A percentile compares a stretch with the other conserved stretches of the same genome.
These are phyloP conservation scores for Cladophialophora bantiana DNA, from an alignment of 2,329 filamentous ascomycete species.

Conservation along the genomic window DNA sequence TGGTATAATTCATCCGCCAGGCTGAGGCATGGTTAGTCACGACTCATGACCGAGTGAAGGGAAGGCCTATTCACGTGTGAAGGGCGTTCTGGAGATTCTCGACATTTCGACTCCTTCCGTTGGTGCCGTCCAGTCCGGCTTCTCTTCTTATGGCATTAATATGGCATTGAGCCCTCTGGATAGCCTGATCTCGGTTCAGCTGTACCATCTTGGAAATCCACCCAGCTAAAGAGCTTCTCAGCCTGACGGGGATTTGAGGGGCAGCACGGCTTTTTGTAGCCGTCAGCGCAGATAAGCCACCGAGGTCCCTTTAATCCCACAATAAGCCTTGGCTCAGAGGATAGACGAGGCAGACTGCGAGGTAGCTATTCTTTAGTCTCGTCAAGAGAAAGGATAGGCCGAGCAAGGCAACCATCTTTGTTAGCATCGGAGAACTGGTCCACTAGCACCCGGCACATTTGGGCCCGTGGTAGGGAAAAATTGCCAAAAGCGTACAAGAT, in stretches of 20 bases:
- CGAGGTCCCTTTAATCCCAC: not conserved
- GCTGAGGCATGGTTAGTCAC: not conserved
- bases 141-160: slow-evolving; percentile 17
- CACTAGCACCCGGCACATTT: not conserved
- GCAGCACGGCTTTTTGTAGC: not conserved
- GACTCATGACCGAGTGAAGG: not conserved
- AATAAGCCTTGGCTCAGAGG: not conserved
- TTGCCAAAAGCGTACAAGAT: not conserved
- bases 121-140: slow-evolving; percentile 16
- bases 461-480: not conserved
- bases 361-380: not conserved
- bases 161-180: slow-evolving; percentile 9
- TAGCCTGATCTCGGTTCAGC: not conserved
- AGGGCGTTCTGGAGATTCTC: slow-evolving; percentile 22
- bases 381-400: not conserved
- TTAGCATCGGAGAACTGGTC: not conserved
- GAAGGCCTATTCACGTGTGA: slow-evolving; percentile 14
- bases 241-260: not conserved
- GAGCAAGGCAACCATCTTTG: not conserved
- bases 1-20: slow-evolving; percentile 22
- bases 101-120: slow-evolving; percentile 12
- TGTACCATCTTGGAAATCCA: slow-evolving; percentile 1
- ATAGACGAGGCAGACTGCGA: not conserved
- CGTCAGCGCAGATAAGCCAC: not conserved
- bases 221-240: not conserved